phyloP scores from a whole-genome alignment of 331 rosid genomes.

The Cydonia oblonga region DNA sequence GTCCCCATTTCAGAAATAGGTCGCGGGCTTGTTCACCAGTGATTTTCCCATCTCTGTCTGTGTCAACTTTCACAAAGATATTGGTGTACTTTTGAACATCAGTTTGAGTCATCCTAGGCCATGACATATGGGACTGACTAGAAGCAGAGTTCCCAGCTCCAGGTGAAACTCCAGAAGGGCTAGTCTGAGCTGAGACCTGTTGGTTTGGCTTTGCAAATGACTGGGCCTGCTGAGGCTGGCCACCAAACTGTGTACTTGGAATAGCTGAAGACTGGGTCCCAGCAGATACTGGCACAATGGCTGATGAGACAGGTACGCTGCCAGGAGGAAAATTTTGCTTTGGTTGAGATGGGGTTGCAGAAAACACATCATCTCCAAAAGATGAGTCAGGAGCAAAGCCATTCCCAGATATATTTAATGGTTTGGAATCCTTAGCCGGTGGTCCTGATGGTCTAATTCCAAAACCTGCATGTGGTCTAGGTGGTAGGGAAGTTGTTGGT shows the following conservation, averaged over 20 bases:
- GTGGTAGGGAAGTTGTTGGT: constrained; percentile 32
- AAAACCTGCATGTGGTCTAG: constrained; percentile 38
- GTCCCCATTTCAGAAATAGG: constrained; percentile 86
- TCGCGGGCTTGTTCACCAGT: constrained; percentile 90
- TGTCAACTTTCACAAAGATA: constrained; percentile 87
- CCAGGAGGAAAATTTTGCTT: constrained; percentile 38
- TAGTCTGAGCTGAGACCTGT: constrained; percentile 28
- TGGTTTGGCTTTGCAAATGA: constrained; percentile 40
- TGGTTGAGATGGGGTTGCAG: constrained; percentile 46
- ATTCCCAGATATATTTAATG: constrained; percentile 38
- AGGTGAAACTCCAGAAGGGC: constrained; percentile 32
- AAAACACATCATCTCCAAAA: constrained; percentile 68
- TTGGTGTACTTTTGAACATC: constrained; percentile 83
- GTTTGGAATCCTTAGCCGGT: constrained; percentile 37
- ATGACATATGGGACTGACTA: constrained; percentile 45
- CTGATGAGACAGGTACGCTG: constrained; percentile 31
- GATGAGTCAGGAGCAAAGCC: constrained; percentile 51
- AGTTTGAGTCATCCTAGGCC: constrained; percentile 85
- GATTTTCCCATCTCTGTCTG: constrained; percentile 90
- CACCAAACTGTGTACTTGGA: constrained; percentile 32
- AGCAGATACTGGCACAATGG: constrained; percentile 36
- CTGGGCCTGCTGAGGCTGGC: constrained; percentile 42
- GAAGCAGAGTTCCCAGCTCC: constrained; percentile 50
- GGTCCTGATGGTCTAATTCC: constrained; percentile 36
- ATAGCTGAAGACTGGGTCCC: constrained; percentile 40